Conservation (phyloP, 2,329 filamentous ascomycete genomes). For the Cryphonectria naterciae region DNA sequence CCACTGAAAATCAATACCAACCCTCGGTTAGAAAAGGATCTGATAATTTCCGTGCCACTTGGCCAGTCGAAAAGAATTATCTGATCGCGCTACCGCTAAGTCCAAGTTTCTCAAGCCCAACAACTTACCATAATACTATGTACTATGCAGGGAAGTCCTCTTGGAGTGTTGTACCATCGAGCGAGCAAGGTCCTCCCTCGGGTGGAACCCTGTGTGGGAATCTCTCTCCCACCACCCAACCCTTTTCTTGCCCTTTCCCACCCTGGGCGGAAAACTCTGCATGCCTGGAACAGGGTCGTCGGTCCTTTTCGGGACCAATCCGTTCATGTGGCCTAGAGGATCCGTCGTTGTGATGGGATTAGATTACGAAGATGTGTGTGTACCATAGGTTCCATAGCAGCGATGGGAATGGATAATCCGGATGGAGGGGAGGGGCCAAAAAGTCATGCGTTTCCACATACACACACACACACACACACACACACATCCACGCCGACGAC, state of each 20-base stretch:
- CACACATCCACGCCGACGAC: neutral
- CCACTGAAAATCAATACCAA: neutral
- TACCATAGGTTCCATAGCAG: too few species aligned
- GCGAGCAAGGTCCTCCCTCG: neutral
- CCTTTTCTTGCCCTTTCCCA: neutral
- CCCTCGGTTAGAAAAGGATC: constrained; percentile 1
- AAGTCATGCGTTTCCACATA: neutral
- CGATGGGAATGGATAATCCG: too few species aligned
- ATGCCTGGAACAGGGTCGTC: neutral
- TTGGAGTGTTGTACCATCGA: neutral
- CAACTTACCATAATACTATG: too few species aligned
- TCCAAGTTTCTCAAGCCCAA: too few species aligned
- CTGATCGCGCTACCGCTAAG: neutral
- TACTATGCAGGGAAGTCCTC: neutral
- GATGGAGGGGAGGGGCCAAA: neutral
- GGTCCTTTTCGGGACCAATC: neutral
- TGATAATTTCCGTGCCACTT: constrained; percentile 2
- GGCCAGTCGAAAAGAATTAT: neutral
- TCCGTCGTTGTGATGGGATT: neutral
- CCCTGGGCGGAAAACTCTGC: constrained; percentile 4
- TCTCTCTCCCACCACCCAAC: neutral
- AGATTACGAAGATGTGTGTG: neutral
- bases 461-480: neutral
- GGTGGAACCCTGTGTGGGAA: neutral
- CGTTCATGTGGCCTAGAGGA: neutral